phyloP scores from a whole-genome alignment of 192 early-diverging fungal genomes.

The Coemansia sp. region DNA sequence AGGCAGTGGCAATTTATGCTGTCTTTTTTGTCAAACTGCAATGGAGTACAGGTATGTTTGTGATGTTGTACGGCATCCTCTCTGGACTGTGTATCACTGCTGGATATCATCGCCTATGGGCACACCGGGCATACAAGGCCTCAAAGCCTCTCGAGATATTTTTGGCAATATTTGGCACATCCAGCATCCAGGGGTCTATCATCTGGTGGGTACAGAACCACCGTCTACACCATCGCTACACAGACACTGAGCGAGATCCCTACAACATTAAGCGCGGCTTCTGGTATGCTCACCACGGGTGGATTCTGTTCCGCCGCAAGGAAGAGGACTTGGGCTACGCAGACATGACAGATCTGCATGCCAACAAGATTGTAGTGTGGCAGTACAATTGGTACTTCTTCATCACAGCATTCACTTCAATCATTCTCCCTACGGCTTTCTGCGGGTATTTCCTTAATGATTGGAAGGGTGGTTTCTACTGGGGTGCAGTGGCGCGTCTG shows the following conservation, averaged over 20 bases:
- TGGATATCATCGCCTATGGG: conserved; percentile 82
- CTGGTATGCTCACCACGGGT: conserved; percentile 80
- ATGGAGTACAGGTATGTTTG: conserved; percentile 54
- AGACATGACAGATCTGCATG: conserved; percentile 77
- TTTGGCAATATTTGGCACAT: conserved; percentile 62
- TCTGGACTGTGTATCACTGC: conserved; percentile 90
- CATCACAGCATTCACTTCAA: conserved; percentile 70
- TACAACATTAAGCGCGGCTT: conserved; percentile 79
- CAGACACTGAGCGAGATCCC: conserved; percentile 82
- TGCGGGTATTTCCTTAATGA: conserved; percentile 80
- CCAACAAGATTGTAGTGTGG: conserved; percentile 67
- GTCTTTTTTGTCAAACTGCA: conserved; percentile 72
- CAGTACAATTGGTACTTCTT: conserved; percentile 74
- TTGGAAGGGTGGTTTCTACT: conserved; percentile 77
- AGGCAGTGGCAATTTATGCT: conserved; percentile 72
- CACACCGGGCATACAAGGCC: conserved; percentile 73
- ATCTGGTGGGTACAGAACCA: conserved; percentile 85
- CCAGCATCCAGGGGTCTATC: conserved; percentile 76
- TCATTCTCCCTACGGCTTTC: conserved; percentile 77
- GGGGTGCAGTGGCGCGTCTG: conserved; percentile 66
- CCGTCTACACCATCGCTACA: conserved; percentile 83
- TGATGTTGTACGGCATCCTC: conserved; percentile 61
- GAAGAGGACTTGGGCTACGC: conserved; percentile 68
- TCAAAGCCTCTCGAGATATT: conserved; percentile 59
- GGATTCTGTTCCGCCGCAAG: conserved; percentile 78